Percentiles rank a stretch among this genome's conserved stretches.
phyloP scores from a whole-genome alignment of 495 filamentous ascomycete genomes.

The Astrothelium subdiscretum region DNA sequence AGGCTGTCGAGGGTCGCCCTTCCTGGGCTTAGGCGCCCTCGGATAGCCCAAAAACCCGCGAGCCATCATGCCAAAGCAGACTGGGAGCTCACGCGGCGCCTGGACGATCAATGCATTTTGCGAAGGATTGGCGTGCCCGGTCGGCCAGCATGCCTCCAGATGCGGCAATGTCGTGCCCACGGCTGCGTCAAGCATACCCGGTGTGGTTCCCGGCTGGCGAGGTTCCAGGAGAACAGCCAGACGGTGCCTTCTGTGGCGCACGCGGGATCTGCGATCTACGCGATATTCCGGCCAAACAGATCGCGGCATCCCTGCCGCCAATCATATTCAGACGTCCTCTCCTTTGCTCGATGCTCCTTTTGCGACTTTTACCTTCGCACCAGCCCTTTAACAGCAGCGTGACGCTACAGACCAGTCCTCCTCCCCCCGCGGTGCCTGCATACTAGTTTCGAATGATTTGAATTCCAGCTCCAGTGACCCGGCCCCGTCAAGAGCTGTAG shows the following conservation, averaged over 20 bases:
- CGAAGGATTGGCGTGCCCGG: not conserved
- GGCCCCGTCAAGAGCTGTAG: not conserved
- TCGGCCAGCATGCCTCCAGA: not conserved
- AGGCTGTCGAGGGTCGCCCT: not conserved
- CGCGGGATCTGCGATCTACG: constrained; percentile 1
- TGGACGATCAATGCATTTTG: not conserved
- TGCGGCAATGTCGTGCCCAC: not conserved
- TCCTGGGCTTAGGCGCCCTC: not conserved
- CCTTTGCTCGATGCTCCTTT: not conserved
- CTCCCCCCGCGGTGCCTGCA: not conserved
- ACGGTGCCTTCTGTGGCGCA: not conserved
- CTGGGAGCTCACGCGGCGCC: not conserved
- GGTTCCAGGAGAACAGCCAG: not conserved
- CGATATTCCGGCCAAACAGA: constrained; percentile 1
- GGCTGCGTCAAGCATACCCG: not conserved
- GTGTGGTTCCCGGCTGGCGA: constrained; percentile 1
- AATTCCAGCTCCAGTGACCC: not conserved
- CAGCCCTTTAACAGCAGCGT: not conserved
- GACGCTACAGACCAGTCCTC: not conserved
- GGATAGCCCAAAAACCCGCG: not conserved
- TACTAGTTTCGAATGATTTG: not conserved
- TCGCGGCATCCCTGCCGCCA: constrained; percentile 1
- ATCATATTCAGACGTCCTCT: constrained; percentile 1
- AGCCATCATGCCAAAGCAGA: not conserved
- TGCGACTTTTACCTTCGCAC: not conserved